A percentile compares a stretch with the other conserved stretches of the same genome.
phyloP scores from a whole-genome alignment of 2,329 filamentous ascomycete genomes.

The Colletotrichum tabaci region DNA sequence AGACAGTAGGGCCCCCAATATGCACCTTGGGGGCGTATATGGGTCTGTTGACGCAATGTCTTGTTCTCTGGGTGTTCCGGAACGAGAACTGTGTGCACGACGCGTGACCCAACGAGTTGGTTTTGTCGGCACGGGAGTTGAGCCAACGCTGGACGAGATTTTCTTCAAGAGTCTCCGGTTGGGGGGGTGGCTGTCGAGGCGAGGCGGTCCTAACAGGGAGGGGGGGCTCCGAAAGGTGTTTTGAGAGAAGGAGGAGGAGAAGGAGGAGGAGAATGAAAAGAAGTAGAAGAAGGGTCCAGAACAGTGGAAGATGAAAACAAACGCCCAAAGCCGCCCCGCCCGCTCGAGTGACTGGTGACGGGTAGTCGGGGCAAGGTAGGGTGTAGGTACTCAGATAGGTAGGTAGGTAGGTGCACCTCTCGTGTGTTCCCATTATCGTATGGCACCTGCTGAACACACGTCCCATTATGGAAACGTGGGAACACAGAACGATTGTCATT shows the following conservation, averaged over 20 bases:
- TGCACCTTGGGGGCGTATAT: slow-evolving; percentile 20
- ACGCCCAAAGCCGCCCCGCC: slow-evolving; percentile 26
- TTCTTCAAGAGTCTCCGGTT: background rate
- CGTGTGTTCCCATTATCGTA: slow-evolving; percentile 34
- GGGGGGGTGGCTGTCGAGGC: background rate
- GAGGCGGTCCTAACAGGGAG: background rate
- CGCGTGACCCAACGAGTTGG: slow-evolving; percentile 28
- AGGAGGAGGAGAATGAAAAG: background rate
- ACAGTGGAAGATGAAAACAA: slow-evolving; percentile 8
- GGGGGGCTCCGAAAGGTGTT: background rate
- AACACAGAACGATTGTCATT: slow-evolving; percentile 27
- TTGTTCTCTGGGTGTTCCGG: slow-evolving; percentile 20
- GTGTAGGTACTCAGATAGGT: background rate
- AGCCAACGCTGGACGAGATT: background rate
- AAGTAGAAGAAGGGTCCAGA: background rate
- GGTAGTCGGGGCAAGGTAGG: slow-evolving; percentile 26
- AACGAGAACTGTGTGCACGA: slow-evolving; percentile 12
- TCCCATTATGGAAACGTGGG: slow-evolving; percentile 28
- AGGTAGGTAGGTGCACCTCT: slow-evolving; percentile 30
- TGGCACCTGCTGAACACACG: slow-evolving; percentile 28
- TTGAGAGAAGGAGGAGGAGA: background rate
- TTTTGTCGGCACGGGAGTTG: slow-evolving; percentile 10
- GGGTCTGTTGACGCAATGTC: slow-evolving; percentile 33
- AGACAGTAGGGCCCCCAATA: slow-evolving; percentile 26
- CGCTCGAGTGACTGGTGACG: slow-evolving; percentile 20